Evolutionary conservation across 1,139 yeast species (phyloP).

Genomic region (Diutina sp.): DNA sequence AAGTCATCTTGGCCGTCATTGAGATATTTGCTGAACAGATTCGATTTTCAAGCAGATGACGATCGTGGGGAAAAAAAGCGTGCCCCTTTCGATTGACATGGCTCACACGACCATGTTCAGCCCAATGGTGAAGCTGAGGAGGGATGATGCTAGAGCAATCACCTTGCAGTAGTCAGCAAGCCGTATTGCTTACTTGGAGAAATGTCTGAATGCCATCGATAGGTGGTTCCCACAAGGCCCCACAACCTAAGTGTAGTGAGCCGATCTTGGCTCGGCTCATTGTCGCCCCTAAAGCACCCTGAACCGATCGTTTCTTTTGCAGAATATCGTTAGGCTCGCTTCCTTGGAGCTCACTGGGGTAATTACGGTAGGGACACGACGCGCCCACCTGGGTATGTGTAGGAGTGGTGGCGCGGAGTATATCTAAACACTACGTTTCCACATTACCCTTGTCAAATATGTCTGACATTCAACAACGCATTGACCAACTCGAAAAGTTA

Average conservation of each 20-base stretch:
- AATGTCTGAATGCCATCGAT: no score
- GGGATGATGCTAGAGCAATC: background rate
- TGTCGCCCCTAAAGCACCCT: background rate
- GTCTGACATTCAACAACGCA: conserved; percentile 20
- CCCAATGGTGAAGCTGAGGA: background rate
- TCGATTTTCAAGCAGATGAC: background rate
- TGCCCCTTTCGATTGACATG: background rate
- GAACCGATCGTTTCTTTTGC: background rate
- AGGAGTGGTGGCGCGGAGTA: background rate
- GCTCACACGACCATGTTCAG: background rate
- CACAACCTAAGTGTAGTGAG: background rate
- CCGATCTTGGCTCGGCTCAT: background rate
- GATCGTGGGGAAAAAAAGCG: background rate
- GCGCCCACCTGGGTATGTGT: background rate
- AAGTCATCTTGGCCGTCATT: no score
- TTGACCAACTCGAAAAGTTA: conserved; percentile 32
- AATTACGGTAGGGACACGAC: background rate
- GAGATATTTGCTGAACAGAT: background rate
- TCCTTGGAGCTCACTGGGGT: background rate
- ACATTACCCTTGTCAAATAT: background rate
- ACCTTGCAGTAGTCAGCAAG: background rate
- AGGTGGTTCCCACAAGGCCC: no score
- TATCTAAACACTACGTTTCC: background rate
- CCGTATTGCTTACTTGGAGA: background rate
- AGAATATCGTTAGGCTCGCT: background rate